phyloP scores from a whole-genome alignment of 164 flowering plant genomes.

The Chimonanthus salicifolius region DNA sequence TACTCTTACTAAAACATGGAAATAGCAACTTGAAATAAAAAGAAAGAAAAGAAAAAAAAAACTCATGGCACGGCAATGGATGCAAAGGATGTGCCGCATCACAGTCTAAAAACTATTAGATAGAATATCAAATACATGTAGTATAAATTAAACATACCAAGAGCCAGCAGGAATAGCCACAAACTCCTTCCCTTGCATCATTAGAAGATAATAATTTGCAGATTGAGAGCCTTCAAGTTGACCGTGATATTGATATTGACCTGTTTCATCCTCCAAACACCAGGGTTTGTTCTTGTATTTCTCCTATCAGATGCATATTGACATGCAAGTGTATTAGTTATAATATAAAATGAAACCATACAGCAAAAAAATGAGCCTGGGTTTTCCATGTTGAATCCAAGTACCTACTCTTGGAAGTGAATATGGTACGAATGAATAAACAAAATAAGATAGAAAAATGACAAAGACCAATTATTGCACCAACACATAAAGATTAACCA shows the following conservation, averaged over 20 bases:
- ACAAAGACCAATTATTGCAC: not conserved
- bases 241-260: slow-evolving; percentile 85
- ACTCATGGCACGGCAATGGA: not conserved
- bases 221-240: slow-evolving; percentile 90
- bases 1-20: no score
- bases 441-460: not conserved
- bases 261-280: slow-evolving; percentile 94
- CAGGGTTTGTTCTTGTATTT: slow-evolving; percentile 94
- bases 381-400: not conserved
- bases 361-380: not conserved
- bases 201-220: slow-evolving; percentile 77
- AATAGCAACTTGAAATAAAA: no score
- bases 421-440: not conserved
- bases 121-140: not conserved
- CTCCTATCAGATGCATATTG: slow-evolving; percentile 46
- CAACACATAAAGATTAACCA: not conserved
- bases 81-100: no score
- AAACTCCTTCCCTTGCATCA: slow-evolving; percentile 88
- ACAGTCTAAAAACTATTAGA: no score
- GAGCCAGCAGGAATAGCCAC: slow-evolving; percentile 96
- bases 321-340: not conserved
- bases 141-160: slow-evolving; percentile 40
- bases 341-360: not conserved
- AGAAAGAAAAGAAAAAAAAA: no score
- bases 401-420: not conserved